A percentile compares a stretch with the other conserved stretches of the same genome.
phyloP scores from a whole-genome alignment of 345 rosid species.

The Citrus sinensis region DNA sequence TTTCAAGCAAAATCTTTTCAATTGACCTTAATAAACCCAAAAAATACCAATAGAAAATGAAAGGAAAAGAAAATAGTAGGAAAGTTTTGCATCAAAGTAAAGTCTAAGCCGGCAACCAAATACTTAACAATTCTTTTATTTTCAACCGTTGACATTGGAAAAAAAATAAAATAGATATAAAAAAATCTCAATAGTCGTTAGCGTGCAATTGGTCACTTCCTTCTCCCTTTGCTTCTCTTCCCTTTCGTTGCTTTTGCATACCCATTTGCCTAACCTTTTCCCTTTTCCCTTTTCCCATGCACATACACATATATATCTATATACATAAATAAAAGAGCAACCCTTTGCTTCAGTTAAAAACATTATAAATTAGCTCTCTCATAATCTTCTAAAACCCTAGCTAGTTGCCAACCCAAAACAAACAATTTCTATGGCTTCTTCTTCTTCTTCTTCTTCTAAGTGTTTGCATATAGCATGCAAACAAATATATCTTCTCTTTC shows the following conservation, averaged over 20 bases:
- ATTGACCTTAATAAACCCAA: background rate
- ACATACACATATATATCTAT: background rate
- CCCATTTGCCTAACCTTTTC: conserved; percentile 16
- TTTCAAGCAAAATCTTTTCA: background rate
- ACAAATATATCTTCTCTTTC: conserved; percentile 9
- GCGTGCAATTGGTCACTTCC: conserved; percentile 37
- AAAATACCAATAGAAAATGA: background rate
- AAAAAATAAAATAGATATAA: background rate
- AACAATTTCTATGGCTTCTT: conserved; percentile 17
- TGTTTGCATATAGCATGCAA: conserved; percentile 14
- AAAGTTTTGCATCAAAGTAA: background rate
- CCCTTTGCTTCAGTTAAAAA: background rate
- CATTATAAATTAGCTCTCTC: background rate
- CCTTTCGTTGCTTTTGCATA: conserved; percentile 9
- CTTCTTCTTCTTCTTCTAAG: conserved; percentile 15
- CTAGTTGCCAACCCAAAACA: background rate
- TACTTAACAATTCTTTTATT: conserved; percentile 3
- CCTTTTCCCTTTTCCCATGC: conserved; percentile 5
- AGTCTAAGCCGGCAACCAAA: conserved; percentile 30
- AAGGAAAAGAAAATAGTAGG: background rate
- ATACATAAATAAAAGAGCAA: background rate
- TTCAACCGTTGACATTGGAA: conserved; percentile 31
- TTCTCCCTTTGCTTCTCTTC: background rate
- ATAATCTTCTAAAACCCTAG: conserved; percentile 25
- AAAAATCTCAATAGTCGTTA: conserved; percentile 21